Evolutionary conservation across 2,329 filamentous ascomycete species (phyloP), one percentile per base, ranked within the genome.

Genomic region (Waltergamsia citrina): DNA sequence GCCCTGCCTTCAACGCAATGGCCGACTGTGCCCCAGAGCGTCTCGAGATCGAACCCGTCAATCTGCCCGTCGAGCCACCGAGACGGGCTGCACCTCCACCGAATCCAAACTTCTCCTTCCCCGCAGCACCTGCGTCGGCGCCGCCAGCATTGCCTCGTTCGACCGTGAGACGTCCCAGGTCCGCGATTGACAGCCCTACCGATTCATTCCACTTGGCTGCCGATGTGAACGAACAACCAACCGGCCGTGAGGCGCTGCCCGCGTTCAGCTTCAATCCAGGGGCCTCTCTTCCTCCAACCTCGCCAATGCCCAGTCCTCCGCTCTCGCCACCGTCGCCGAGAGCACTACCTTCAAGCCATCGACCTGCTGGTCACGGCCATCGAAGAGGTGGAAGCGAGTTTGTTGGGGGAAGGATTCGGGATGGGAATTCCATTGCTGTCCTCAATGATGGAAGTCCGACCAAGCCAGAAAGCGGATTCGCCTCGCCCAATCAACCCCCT

Each of bases 331-430:
- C 60, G 12, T 71, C 71, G 4, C 60, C 63, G 3, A 57, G 60
- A 24, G 52, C 62, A 2, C 54, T 62, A 14, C 71, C 77, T 10
- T 69, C 73, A 6, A 68, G 78, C 14, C 64, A 70, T 15, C 67
- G 74, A 39, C 62, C 71, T 17, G 60, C 62, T 21, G 77, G 79
- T 16, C 83, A 87, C 51, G 78, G 81, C 20, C 88, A 94, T 54
- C 72, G 80, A 47, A 74, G 88, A 48, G 83, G 83, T 35, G 82
- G 78, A 19, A 94, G 87, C 52, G 87, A 94, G 53, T 87, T 93
- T 48, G 83, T 93, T 30, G 85, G 85, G 24, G 84, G 82, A 7
- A 81, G 81, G 45, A 59, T 71, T 43, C 64, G 75, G 45, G 56
- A 67, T 57, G 61, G 73, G 10, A 73, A 70, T 31, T 64, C 70